These are phyloP conservation scores for Nakaseomyces sp. DNA, from an alignment of 1,139 yeast genomes.

Conservation along the genomic window DNA sequence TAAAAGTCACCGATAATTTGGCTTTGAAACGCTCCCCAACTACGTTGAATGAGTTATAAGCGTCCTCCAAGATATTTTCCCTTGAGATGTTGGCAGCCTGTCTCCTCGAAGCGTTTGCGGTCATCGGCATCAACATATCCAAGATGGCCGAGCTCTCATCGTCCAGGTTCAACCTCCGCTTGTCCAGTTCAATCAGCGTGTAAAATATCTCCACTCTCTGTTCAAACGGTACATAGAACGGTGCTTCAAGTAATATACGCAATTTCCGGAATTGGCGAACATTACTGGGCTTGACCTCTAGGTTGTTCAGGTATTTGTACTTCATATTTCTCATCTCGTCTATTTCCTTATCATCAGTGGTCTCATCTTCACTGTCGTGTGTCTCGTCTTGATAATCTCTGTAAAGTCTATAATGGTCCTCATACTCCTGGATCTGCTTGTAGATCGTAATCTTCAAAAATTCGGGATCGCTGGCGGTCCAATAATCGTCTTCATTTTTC, in stretches of 20 bases:
- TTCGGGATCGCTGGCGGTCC: conserved; percentile 39
- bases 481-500: conserved; percentile 35
- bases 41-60: conserved; percentile 47
- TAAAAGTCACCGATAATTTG: conserved; percentile 55
- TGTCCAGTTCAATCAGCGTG: conserved; percentile 49
- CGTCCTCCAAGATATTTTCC: conserved; percentile 63
- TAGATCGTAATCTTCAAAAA: conserved; percentile 20
- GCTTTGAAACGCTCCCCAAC: conserved; percentile 47
- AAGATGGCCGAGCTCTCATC: conserved; percentile 15
- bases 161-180: conserved; percentile 27
- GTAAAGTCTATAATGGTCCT: conserved; percentile 20
- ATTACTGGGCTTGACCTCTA: conserved; percentile 8
- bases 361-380: conserved; percentile 8
- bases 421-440: conserved; percentile 22
- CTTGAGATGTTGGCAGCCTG: conserved; percentile 55
- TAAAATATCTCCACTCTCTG: conserved; percentile 69
- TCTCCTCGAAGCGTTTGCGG: conserved; percentile 13
- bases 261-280: conserved; percentile 28
- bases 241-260: conserved; percentile 53
- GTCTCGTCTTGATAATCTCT: conserved; percentile 21
- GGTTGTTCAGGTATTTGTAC: conserved; percentile 13
- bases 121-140: conserved; percentile 17
- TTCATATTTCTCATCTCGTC: conserved; percentile 9
- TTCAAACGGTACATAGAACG: conserved; percentile 72
- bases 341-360: conserved; percentile 4